phyloP scores from a whole-genome alignment of 2,329 filamentous ascomycete species.

The Trichoderma sp. region DNA sequence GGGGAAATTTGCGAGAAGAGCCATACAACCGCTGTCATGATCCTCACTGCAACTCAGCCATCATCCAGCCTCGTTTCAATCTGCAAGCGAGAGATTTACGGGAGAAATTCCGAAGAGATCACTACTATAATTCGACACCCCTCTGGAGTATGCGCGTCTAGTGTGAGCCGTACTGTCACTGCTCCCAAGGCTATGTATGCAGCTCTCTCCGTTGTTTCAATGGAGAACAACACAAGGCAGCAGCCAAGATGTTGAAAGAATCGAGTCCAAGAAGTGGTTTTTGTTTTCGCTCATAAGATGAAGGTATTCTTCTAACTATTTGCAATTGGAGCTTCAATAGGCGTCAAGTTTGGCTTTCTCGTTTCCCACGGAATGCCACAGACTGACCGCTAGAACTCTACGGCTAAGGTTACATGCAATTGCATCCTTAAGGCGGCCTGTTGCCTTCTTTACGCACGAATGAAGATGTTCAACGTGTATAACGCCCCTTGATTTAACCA shows the following conservation, averaged over 20 bases:
- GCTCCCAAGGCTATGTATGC: neutral
- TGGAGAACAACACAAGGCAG: neutral
- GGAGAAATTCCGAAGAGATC: neutral
- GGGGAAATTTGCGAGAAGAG: neutral
- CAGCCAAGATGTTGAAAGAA: neutral
- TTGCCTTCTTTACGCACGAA: neutral
- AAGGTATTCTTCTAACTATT: neutral
- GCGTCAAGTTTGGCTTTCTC: neutral
- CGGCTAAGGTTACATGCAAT: neutral
- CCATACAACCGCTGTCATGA: neutral
- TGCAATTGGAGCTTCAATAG: neutral
- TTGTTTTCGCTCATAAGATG: neutral
- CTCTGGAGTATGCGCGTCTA: neutral
- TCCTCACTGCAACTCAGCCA: neutral
- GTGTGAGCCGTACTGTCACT: neutral
- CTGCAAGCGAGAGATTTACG: neutral
- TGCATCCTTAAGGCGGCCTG: neutral
- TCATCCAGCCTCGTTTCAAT: neutral
- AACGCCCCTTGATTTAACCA: neutral
- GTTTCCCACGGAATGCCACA: rapidly evolving
- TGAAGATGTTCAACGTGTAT: neutral
- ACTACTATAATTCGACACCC: neutral
- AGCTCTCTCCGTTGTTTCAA: neutral
- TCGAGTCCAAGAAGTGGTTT: neutral
- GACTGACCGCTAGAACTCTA: neutral